These are phyloP conservation scores for Dactylellina cionopaga DNA, from an alignment of 2,329 filamentous ascomycete species.

Conservation along the genomic window DNA sequence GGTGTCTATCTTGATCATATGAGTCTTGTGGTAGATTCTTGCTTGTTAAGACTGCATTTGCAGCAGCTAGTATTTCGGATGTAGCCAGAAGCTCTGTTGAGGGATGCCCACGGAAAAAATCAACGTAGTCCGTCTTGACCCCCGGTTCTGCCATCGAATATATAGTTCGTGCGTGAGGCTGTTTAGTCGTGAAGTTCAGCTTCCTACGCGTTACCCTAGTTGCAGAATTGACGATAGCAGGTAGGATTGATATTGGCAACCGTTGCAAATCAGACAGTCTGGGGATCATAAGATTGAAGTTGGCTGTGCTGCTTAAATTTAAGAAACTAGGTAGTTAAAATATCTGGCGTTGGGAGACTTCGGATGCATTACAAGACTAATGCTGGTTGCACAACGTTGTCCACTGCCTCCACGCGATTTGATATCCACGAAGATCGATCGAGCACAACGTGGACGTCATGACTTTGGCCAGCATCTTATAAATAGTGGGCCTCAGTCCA, in stretches of 20 bases:
- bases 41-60: conserved; percentile 32
- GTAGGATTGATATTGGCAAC: neutral
- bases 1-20: conserved; percentile 39
- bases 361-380: no score
- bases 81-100: conserved; percentile 42
- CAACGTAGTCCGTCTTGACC: conserved; percentile 31
- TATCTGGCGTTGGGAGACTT: no score
- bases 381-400: no score
- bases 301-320: no score
- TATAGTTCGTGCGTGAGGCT: neutral
- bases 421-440: no score
- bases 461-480: no score
- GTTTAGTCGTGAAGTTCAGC: neutral
- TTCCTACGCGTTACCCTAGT: no score
- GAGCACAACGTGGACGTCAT: neutral
- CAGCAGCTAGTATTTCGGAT: conserved; percentile 43
- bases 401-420: neutral
- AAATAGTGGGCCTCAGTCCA: no score
- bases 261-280: neutral
- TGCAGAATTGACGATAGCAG: no score
- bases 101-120: conserved; percentile 50
- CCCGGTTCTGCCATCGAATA: conserved; percentile 22
- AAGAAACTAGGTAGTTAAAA: no score
- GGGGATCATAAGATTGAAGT: neutral
- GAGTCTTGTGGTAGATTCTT: conserved; percentile 28